Base-by-base conservation (phyloP, 306 rosid genomes). In the Ammopiptanthus mongolicus region DNA sequence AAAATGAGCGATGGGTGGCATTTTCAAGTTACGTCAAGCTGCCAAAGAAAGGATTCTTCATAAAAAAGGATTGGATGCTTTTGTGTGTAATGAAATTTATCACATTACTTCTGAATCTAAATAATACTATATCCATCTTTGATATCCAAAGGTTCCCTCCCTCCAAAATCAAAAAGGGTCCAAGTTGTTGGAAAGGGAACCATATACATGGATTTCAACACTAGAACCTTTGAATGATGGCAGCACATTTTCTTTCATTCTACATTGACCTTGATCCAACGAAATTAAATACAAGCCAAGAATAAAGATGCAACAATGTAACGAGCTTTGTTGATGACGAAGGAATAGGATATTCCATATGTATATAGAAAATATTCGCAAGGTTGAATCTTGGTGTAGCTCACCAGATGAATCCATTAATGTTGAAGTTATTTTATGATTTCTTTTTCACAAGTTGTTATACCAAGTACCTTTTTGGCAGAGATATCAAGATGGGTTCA, bases 141-240 rank as follows among this genome's bases (percentile, higher is more conserved):
- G 28, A 52, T 39, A 52, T 39, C 4, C 67, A 41, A 67, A 65
- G 74, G 31, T 51, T 10, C 74, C 13, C 31, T 64, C 12, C 48
- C 47, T 28, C 31, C 18, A n/a, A 31, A 14, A 8, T 79, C 39
- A n/a, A 29, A 72, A 78, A 11, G 64, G 69, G 28, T 55, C 79
- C 53, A 57, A 29, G 23, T 57, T 57, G 62, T 57, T 44, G 85
- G 85, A 63, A 78, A 78, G 15, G 52, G 61, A 8, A 11, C 28
- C 15, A 17, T 41, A 28, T 29, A 33, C 17, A 34, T 52, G 34
- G 60, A 46, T 52, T 53, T 31, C 39, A 28, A 5, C 33, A 41
- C 23, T 65, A 22, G 59, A 70, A 70, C 73, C 73, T 78, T 36
- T 37, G 65, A 78, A 78, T 8, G 52, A 69, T 28, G 25, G 25